phyloP scores from a whole-genome alignment of 1,284 basidiomycete species.

The Termitomyces sp. region DNA sequence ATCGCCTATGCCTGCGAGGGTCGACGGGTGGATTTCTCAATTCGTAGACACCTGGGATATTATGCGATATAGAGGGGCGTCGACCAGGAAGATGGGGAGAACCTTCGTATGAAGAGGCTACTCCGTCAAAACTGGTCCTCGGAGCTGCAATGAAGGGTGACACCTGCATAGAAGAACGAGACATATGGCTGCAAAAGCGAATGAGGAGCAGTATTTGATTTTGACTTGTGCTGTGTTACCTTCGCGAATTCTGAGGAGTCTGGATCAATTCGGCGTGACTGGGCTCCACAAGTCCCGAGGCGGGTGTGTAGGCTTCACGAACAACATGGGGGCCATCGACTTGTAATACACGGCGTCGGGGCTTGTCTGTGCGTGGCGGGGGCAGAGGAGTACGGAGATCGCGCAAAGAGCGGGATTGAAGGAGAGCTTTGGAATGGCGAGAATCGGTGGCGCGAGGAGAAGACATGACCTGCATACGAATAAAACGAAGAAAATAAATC shows the following conservation, averaged over 20 bases:
- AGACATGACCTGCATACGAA: conserved; percentile 16
- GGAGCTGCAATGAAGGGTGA: conserved; percentile 10
- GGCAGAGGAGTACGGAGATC: conserved; percentile 17
- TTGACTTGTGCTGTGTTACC: conserved; percentile 6
- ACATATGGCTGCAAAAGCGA: conserved; percentile 1
- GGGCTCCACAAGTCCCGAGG: neutral
- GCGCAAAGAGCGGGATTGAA: conserved; percentile 19
- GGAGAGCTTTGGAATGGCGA: conserved; percentile 9
- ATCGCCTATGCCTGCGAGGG: conserved; percentile 29
- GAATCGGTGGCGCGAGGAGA: conserved; percentile 8
- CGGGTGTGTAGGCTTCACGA: conserved; percentile 2
- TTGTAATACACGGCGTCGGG: conserved; percentile 13
- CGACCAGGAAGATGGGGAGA: neutral
- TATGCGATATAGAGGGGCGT: neutral
- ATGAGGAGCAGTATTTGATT: neutral
- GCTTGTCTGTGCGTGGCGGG: conserved; percentile 13
- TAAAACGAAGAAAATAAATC: conserved; percentile 7
- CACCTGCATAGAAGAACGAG: neutral
- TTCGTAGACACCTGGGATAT: conserved; percentile 5
- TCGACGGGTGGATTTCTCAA: conserved; percentile 23
- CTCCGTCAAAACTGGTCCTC: conserved; percentile 2
- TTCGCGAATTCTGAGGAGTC: conserved; percentile 4
- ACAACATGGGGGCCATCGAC: conserved; percentile 5
- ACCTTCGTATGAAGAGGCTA: conserved; percentile 1
- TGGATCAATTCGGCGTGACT: conserved; percentile 4